Percentiles rank a stretch among this genome's conserved stretches.
Conservation (phyloP, 495 filamentous ascomycete genomes). For the Hypoxylon subgilvum region DNA sequence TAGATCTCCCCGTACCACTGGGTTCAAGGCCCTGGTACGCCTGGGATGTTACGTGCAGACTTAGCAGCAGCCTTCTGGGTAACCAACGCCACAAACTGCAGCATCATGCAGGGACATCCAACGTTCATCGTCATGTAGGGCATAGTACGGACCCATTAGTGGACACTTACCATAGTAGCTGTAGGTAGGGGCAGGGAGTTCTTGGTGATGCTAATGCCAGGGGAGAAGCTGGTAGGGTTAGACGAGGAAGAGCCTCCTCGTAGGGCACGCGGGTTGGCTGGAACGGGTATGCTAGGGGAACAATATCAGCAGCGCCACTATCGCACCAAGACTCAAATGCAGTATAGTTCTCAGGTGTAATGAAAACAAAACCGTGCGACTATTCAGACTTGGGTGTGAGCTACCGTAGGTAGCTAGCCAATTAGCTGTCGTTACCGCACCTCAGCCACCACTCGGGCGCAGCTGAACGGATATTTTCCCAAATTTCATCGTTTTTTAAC, state of each 20-base stretch:
- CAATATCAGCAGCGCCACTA: conserved; percentile 43
- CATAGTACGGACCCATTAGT: conserved; percentile 26
- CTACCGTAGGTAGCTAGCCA: conserved; percentile 26
- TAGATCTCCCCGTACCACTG: conserved; percentile 32
- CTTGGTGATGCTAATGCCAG: conserved; percentile 20
- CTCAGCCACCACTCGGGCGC: conserved; percentile 35
- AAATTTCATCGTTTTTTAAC: conserved; percentile 10
- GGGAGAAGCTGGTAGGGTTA: conserved; percentile 30
- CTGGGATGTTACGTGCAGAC: conserved; percentile 34
- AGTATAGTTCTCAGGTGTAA: conserved; percentile 42
- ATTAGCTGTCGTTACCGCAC: conserved; percentile 13
- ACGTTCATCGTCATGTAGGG: conserved; percentile 28
- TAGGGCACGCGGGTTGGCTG: conserved; percentile 29
- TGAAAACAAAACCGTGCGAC: conserved; percentile 26
- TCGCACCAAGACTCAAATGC: conserved; percentile 31
- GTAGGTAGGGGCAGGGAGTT: conserved; percentile 11
- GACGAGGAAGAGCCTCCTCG: conserved; percentile 27
- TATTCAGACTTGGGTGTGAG: conserved; percentile 35
- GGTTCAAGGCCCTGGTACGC: conserved; percentile 20
- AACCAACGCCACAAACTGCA: conserved; percentile 36
- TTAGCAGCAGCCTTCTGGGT: conserved; percentile 22
- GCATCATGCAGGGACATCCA: conserved; percentile 31
- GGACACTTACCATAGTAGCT: conserved; percentile 5
- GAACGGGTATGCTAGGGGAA: conserved; percentile 9
- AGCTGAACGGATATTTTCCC: conserved; percentile 42